Conservation (phyloP, 257 asterid species). For the Capsicum pubescens region DNA sequence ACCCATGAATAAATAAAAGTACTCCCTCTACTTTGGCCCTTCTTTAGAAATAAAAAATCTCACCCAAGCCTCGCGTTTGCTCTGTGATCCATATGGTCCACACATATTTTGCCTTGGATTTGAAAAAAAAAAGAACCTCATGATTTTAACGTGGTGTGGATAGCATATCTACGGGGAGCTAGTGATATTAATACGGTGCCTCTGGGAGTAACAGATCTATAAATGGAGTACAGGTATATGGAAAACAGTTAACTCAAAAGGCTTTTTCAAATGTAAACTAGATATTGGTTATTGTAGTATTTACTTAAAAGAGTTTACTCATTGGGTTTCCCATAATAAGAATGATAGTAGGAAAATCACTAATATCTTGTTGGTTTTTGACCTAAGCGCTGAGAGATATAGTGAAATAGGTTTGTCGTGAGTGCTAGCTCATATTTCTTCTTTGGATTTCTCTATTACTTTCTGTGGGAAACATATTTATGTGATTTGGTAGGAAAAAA, state of each 20-base stretch:
- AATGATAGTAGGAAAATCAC: conserved; percentile 31
- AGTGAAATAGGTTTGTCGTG: conserved; percentile 43
- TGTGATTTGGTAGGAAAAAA: neutral
- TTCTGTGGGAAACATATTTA: conserved; percentile 27
- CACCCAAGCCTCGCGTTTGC: conserved; percentile 17
- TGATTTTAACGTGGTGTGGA: conserved; percentile 50
- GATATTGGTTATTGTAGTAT: conserved; percentile 37
- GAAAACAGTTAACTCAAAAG: conserved; percentile 34
- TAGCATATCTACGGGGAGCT: conserved; percentile 33
- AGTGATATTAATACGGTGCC: conserved; percentile 37
- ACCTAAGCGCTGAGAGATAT: conserved; percentile 42
- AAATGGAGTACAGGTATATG: conserved; percentile 32
- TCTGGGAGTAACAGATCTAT: conserved; percentile 43
- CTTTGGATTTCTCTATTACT: conserved; percentile 25
- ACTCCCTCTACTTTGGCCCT: neutral
- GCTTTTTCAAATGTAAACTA: conserved; percentile 29
- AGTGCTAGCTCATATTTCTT: conserved; percentile 12
- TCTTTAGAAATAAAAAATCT: neutral
- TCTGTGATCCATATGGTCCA: neutral
- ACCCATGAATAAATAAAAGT: conserved; percentile 12
- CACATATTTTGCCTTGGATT: conserved; percentile 40
- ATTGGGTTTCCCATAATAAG: conserved; percentile 41
- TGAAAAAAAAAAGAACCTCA: neutral
- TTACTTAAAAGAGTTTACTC: conserved; percentile 41
- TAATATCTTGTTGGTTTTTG: conserved; percentile 23